Evolutionary conservation across 345 rosid species (phyloP), one percentile per base, ranked within the genome.

Genomic region (Garcia nutans): DNA sequence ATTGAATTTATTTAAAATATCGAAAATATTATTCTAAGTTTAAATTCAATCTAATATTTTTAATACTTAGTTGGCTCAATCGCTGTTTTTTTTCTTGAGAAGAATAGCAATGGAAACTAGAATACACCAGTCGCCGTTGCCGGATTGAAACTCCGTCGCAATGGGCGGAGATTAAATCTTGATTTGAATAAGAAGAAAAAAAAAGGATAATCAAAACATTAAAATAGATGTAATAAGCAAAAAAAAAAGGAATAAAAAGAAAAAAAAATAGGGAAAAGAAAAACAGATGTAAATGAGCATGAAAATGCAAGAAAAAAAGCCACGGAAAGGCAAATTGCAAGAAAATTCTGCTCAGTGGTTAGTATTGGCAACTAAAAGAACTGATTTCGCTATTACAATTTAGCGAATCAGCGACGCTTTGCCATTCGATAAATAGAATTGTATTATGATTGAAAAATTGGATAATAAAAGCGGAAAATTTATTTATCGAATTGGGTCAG

Each of bases 301-400:
- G 65, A 77, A 82, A 82, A 79, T 85, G 79, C 85, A 76, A 67
- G 45, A 73, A 33, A 76, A 67, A 45, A 73, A 33, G 45, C 76
- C 82, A 72, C 20, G 56, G 9, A 10, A 3, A 8, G 2, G 73
- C 74, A 72, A 68, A 31, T 59, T 47, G 82, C 84, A 85, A 80
- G 83, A 82, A 82, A 80, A 63, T 8, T 15, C 23, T 64, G 61
- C 85, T 85, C 87, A 66, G 23, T 12, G 3, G 20, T 17, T 5
- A 37, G 50, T 85, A 33, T 85, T 26, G 87, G 87, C 87, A 85
- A 85, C 85, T 80, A 82, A 85, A 85, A 85, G 85, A 84, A 81
- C 87, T 73, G 87, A 74, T 80, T 79, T 79, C 82, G 84, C 85
- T 79, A 84, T 69, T 20, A 44, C 11, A 13, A n/a, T 65, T 65